These are phyloP conservation scores for Zoysia japonica DNA, from an alignment of 176 grass and related monocot species.

Conservation along the genomic window DNA sequence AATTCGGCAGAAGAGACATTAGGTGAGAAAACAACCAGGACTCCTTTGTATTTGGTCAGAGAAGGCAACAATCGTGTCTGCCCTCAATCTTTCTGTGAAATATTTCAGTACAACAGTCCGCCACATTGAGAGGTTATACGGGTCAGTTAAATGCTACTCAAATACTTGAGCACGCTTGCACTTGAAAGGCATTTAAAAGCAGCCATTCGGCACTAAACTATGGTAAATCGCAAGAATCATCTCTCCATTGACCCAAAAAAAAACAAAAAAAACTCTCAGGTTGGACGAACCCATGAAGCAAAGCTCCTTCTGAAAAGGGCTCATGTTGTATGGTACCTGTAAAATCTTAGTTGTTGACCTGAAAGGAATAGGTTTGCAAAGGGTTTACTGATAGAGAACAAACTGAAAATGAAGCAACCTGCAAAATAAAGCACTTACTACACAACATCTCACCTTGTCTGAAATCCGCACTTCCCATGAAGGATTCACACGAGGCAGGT, in stretches of 20 bases:
- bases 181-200: slow-evolving; percentile 38
- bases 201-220: slow-evolving; percentile 28
- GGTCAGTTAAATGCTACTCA: slow-evolving; percentile 61
- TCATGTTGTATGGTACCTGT: background rate
- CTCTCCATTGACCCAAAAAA: slow-evolving; percentile 1
- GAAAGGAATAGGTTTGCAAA: slow-evolving; percentile 28
- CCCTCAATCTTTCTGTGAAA: background rate
- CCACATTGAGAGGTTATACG: slow-evolving; percentile 35
- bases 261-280: slow-evolving; percentile 31
- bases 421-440: slow-evolving; percentile 12
- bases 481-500: slow-evolving; percentile 50
- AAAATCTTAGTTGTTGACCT: slow-evolving; percentile 52
- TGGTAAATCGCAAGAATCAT: background rate
- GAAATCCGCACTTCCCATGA: slow-evolving; percentile 72
- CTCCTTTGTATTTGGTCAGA: slow-evolving; percentile 10
- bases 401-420: background rate
- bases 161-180: slow-evolving; percentile 61
- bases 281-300: background rate
- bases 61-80: slow-evolving; percentile 2
- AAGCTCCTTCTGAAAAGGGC: slow-evolving; percentile 29
- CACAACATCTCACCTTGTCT: slow-evolving; percentile 53
- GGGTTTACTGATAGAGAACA: slow-evolving; percentile 14
- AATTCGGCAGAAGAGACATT: background rate
- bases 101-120: slow-evolving; percentile 24
- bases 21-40: background rate